Evolutionary conservation across 2,329 filamentous ascomycete species (phyloP), one percentile per base, ranked within the genome.

Genomic region (Alternaria dauci): DNA sequence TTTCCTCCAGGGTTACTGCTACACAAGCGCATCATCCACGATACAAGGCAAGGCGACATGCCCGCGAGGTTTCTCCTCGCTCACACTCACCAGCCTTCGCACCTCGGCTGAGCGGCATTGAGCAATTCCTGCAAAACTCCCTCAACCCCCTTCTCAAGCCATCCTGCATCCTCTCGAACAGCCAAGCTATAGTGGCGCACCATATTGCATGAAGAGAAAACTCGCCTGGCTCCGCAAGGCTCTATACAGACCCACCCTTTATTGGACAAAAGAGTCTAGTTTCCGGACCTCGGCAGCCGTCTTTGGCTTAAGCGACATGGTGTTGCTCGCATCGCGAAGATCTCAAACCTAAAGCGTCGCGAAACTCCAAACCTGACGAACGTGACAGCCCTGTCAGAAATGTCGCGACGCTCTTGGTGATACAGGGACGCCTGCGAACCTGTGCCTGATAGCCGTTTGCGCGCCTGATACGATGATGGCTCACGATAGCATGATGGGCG

Each of bases 261-360:
- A 57, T 60, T 57, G 58, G 58, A 34, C 18, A 16, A 38, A 41
- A 34, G 11, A 32, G 23, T 8, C 16, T 18, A 28, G 26, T 47
- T 23, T 36, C 50, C 61, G 57, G 61, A 42, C 43, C 46, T 50
- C 25, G 30, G 50, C 36, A 57, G 34, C 53, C 47, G 43, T 16
- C 20, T 54, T 51, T 11, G 50, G 48, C 30, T 5, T 57, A 48
- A 56, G 54, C 34, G 26, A 46, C 28, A 26, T 48, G 55, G 46
- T 28, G 50, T 32, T 34, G 47, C 28, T 51, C 41, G 30, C 32
- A 46, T 26, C 39, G 25, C 46, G 34, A 23, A 16, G n/a, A 52
- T 52, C 54, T 63, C 61, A 63, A 63, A 63, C 61, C 50, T 34
- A 18, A 47, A 44, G 23, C 55, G 61, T 63, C 58, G 61, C 58